Conservation (phyloP, 2,329 filamentous ascomycete species). For the Fusarium sp. region DNA sequence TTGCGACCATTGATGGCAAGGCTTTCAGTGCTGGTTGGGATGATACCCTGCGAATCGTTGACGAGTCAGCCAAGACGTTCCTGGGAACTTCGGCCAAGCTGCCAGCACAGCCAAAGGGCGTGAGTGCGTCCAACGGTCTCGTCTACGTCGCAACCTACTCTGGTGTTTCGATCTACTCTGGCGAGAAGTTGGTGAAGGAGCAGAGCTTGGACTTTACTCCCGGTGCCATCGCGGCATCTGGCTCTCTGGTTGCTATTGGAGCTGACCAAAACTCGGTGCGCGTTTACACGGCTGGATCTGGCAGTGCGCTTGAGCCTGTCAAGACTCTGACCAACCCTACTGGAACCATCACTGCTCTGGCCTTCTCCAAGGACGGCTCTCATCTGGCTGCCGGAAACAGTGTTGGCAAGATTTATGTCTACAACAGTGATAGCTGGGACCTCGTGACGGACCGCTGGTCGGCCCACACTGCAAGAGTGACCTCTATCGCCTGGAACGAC, state of each 20-base stretch:
- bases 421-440: constrained; percentile 70
- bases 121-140: constrained; percentile 65
- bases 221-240: constrained; percentile 77
- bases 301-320: constrained; percentile 64
- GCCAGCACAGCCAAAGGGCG: constrained; percentile 82
- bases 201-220: constrained; percentile 73
- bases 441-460: constrained; percentile 82
- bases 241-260: constrained; percentile 79
- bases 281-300: constrained; percentile 72
- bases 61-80: constrained; percentile 81
- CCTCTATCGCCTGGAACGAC: constrained; percentile 78
- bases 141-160: constrained; percentile 69
- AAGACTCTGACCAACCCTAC: constrained; percentile 76
- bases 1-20: constrained; percentile 71
- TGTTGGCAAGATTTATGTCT: constrained; percentile 89
- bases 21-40: constrained; percentile 96
- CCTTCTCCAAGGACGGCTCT: constrained; percentile 83
- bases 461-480: constrained; percentile 69
- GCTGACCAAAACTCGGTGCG: constrained; percentile 79
- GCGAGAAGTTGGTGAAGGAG: constrained; percentile 70
- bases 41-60: constrained; percentile 85
- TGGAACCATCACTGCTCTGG: constrained; percentile 79
- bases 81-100: constrained; percentile 76
- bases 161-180: constrained; percentile 66
- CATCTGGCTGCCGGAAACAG: constrained; percentile 86